Base-by-base conservation (phyloP, 2,329 filamentous ascomycete species). In the Fusarium fracticaudum region DNA sequence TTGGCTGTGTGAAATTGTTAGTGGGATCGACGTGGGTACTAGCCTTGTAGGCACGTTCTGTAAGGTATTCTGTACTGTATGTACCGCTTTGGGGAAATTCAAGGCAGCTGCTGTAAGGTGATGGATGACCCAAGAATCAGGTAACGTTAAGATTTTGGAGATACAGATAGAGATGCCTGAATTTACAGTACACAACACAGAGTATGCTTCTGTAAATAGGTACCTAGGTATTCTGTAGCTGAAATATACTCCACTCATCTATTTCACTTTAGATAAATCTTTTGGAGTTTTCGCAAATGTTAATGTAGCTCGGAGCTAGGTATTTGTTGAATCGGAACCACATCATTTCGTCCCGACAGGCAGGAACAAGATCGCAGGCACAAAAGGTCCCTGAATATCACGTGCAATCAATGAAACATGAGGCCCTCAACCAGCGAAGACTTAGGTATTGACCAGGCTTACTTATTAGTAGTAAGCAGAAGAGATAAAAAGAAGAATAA, bases 1-100 rank as follows among this genome's bases (percentile, higher is more conserved):
- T 73, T 73, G 71, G 71, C n/a, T 33, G 29, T 22, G 10, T 45
- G 45, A 74, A 64, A 71, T 73, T 74, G 71, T 71, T 73, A 68
- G 67, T 45, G 62, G 44, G 48, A 71, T 74, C 71, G 61, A 40
- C 71, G 38, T 54, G 40, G 53, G 43, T 55, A 15, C 33, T 35
- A 35, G 3, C 33, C 33, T 35, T 35, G 20, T 14, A 35, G 33
- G 33, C 22, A 8, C 4, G 20, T 29, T 29, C 26, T 26, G 26
- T 26, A 26, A 26, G 24, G 24, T 26, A 26, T 26, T 26, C 26
- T 48, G 26, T 22, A 22, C 26, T 29, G 44, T 29, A 47, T 13
- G 26, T 22, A 22, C 26, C 20, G 47, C 40, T 50, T 41, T 58
- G 60, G 70, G 70, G 70, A 70, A 72, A 53, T 35, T 44, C 26